A percentile compares a stretch with the other conserved stretches of the same genome.
Evolutionary conservation across 2,329 filamentous ascomycete genomes (phyloP).

Genomic region (Alternaria arborescens): DNA sequence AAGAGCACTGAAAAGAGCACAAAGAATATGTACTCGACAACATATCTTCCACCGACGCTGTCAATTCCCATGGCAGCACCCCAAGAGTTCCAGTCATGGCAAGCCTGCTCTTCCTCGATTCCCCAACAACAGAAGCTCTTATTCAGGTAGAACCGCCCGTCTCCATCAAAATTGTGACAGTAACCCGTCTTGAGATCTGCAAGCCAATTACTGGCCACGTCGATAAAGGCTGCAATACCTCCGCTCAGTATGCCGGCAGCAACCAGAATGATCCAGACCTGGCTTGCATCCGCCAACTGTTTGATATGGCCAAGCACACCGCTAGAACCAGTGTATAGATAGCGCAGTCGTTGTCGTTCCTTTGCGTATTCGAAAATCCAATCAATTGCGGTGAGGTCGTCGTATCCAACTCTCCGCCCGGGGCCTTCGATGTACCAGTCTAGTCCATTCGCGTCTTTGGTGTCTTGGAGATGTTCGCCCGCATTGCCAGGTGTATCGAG

Average conservation of each 20-base stretch:
- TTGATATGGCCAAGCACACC: slow-evolving; percentile 77
- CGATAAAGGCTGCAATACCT: slow-evolving; percentile 84
- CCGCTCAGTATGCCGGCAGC: slow-evolving; percentile 86
- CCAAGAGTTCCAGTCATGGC: slow-evolving; percentile 89
- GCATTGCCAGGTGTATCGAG: slow-evolving; percentile 51
- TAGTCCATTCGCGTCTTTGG: slow-evolving; percentile 55
- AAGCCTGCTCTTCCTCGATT: slow-evolving; percentile 78
- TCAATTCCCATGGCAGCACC: slow-evolving; percentile 73
- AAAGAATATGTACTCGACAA: slow-evolving; percentile 89
- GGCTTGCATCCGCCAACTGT: slow-evolving; percentile 81
- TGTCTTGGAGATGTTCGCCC: slow-evolving; percentile 51
- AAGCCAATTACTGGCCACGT: slow-evolving; percentile 91
- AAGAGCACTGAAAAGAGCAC: slow-evolving; percentile 83
- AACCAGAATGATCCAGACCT: slow-evolving; percentile 90
- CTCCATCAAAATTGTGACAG: slow-evolving; percentile 78
- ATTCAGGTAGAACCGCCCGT: slow-evolving; percentile 89
- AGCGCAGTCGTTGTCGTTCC: slow-evolving; percentile 86
- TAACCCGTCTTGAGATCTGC: slow-evolving; percentile 91
- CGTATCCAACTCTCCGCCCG: slow-evolving; percentile 89
- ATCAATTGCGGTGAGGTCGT: slow-evolving; percentile 96
- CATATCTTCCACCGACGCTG: slow-evolving; percentile 75
- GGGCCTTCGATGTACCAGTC: slow-evolving; percentile 95
- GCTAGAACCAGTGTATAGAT: slow-evolving; percentile 72
- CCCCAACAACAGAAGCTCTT: slow-evolving; percentile 93
- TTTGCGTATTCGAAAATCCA: slow-evolving; percentile 99